Conservation (phyloP, 1,284 basidiomycete species). For the Leccinum angustisporum region DNA sequence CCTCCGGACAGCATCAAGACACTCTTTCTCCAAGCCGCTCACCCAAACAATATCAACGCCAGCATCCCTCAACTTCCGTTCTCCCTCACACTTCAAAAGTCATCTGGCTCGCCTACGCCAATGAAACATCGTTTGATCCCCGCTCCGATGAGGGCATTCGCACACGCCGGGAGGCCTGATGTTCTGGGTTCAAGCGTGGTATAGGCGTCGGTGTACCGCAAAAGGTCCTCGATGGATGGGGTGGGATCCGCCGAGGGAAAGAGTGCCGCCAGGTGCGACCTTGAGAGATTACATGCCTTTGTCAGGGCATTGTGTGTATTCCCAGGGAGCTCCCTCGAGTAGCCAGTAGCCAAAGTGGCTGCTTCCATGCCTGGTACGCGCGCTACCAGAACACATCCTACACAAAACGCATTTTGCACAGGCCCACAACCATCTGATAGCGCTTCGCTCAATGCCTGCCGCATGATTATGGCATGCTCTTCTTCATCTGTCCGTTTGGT, state of each 20-base stretch:
- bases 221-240: conserved; percentile 43
- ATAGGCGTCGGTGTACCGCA: conserved; percentile 73
- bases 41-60: conserved; percentile 81
- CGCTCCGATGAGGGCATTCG: conserved; percentile 79
- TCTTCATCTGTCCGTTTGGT: conserved; percentile 17
- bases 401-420: conserved; percentile 86
- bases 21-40: conserved; percentile 69
- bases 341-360: conserved; percentile 76
- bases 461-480: conserved; percentile 54
- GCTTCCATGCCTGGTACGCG: conserved; percentile 40
- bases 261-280: conserved; percentile 42
- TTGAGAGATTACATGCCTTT: conserved; percentile 60
- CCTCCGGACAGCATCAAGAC: conserved; percentile 72
- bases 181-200: conserved; percentile 96
- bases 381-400: conserved; percentile 83
- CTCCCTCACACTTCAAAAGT: conserved; percentile 93
- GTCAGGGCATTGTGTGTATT: conserved; percentile 95
- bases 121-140: conserved; percentile 80
- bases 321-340: conserved; percentile 89
- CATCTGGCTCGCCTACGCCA: conserved; percentile 90
- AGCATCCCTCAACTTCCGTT: conserved; percentile 69
- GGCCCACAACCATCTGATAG: conserved; percentile 60
- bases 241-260: conserved; percentile 39
- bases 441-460: conserved; percentile 71
- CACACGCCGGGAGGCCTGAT: conserved; percentile 86